Evolutionary conservation across 495 filamentous ascomycete genomes (phyloP).

Genomic region (Penicillium longicatenatum): DNA sequence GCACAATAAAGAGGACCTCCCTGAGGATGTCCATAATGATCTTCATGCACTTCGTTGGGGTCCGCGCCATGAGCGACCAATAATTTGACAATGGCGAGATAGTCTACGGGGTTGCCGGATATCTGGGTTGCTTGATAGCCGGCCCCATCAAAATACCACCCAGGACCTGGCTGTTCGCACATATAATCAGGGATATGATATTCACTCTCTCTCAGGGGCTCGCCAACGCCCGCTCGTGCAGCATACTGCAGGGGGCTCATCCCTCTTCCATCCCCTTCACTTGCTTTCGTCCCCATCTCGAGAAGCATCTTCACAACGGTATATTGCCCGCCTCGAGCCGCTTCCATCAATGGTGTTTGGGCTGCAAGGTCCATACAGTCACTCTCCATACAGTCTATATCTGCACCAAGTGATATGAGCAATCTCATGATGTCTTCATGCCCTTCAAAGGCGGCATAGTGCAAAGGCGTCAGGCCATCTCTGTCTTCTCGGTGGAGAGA

Average conservation of each 20-base stretch:
- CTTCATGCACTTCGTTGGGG: background rate
- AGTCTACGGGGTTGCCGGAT: background rate
- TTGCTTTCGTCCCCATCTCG: background rate
- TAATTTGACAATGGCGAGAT: background rate
- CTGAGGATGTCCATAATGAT: background rate
- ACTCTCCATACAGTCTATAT: background rate
- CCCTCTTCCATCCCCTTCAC: background rate
- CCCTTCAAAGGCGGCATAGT: background rate
- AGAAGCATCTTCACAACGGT: background rate
- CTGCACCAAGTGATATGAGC: background rate
- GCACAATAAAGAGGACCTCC: constrained; percentile 3
- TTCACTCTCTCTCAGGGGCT: background rate
- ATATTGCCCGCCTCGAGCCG: background rate
- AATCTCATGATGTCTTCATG: background rate
- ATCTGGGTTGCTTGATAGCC: background rate
- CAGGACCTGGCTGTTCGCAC: background rate
- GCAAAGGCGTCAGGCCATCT: background rate
- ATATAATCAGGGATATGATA: background rate
- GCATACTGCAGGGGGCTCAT: background rate
- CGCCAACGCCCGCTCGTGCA: background rate
- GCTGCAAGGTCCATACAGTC: background rate
- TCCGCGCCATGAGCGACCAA: background rate
- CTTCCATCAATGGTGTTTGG: background rate
- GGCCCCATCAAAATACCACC: background rate
- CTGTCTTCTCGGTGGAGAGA: background rate